Base-by-base conservation (phyloP, 306 rosid species). In the Trifolium dubium region DNA sequence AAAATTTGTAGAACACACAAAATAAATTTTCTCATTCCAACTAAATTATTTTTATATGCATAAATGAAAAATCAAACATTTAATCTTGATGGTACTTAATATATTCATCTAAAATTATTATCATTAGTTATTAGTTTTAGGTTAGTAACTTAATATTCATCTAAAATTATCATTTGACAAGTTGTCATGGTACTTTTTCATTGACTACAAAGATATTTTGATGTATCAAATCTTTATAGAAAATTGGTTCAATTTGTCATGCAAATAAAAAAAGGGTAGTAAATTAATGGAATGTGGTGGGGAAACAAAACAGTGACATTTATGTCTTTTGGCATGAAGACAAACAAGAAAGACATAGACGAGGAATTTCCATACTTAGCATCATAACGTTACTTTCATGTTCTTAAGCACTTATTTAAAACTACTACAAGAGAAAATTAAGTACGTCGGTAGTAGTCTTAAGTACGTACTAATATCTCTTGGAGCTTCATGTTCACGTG, bases 191-290 rank as follows among this genome's bases (percentile, higher is more conserved):
- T 54, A 34, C 75, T 73, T 79, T 67, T 67, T 35, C 64, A 56
- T 72, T 55, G 76, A 68, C 75, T 10, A 47, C 4, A 73, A 39
- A 67, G 80, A 80, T 75, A 69, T 75, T 75, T 29, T 81, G 15
- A 15, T 75, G 65, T 14, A 51, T 64, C 78, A 75, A 80, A 81
- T 81, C 84, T 81, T 81, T 62, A 70, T 80, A 53, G 78, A 55
- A 76, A 81, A 54, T 15, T 75, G 84, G 32, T 75, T 75, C 58
- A 34, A 35, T 50, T 75, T 62, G 73, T 80, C 73, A 61, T 80
- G 80, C 67, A 80, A 74, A 62, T 70, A 3, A 63, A 58, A 64
- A 61, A n/a, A 51, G 18, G 73, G 72, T 67, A 63, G 53, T 69
- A 54, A 67, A 65, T 43, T 49, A 69, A 69, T 69, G 37, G 68